Conservation (phyloP, 2,329 filamentous ascomycete species). For the Colletotrichum lindemuthianum region DNA sequence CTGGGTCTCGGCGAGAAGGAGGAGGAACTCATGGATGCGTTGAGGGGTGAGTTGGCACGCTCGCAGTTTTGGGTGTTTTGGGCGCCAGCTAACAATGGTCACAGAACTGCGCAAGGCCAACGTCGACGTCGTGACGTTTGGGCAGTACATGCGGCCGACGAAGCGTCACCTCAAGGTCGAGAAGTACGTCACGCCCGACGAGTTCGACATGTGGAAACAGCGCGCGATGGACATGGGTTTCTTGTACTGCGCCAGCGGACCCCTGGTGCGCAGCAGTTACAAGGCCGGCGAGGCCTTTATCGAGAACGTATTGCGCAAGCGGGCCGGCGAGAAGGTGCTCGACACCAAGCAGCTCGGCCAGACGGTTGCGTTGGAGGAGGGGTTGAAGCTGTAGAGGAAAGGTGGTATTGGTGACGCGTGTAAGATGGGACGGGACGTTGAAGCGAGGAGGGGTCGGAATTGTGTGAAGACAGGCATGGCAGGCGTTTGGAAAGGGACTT, state of each 20-base stretch:
- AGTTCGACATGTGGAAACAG: constrained; percentile 91
- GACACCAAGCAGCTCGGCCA: constrained; percentile 49
- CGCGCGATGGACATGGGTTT: constrained; percentile 95
- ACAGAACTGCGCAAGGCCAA: constrained; percentile 72
- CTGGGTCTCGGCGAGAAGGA: constrained; percentile 93
- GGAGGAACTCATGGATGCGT: constrained; percentile 80
- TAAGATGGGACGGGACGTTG: constrained; percentile 4
- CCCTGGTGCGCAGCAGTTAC: constrained; percentile 92
- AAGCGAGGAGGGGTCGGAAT: neutral
- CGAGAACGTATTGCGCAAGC: constrained; percentile 94
- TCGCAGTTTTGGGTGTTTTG: neutral
- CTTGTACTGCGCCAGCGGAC: constrained; percentile 94
- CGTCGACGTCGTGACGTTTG: constrained; percentile 97
- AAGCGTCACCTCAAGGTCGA: constrained; percentile 98
- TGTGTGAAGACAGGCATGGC: constrained; percentile 27
- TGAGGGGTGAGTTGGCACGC: constrained; percentile 65
- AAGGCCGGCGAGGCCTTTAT: constrained; percentile 99
- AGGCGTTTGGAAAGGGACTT: constrained; percentile 17
- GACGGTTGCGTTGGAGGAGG: constrained; percentile 51
- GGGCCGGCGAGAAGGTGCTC: constrained; percentile 58
- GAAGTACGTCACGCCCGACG: constrained; percentile 90
- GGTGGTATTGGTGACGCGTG: neutral
- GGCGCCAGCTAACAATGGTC: neutral
- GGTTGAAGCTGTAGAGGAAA: constrained; percentile 29
- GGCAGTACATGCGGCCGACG: constrained; percentile 99